phyloP scores from a whole-genome alignment of 345 rosid genomes.

The Dimocarpus longan region DNA sequence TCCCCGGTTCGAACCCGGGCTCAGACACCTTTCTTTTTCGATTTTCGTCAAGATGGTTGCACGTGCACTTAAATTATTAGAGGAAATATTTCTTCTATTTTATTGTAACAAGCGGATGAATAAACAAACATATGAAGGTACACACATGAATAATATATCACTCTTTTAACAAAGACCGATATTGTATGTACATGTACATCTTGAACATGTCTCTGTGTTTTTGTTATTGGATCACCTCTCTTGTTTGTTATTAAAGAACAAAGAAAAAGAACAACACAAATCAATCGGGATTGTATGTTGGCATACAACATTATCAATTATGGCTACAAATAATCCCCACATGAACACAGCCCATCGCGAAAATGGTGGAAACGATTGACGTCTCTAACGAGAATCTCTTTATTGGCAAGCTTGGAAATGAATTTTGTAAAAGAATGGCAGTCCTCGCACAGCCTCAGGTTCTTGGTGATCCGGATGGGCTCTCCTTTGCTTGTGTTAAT shows the following conservation, averaged over 20 bases:
- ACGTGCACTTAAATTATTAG: no score
- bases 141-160: neutral
- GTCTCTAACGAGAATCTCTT: slow-evolving; percentile 81
- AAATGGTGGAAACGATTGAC: slow-evolving; percentile 90
- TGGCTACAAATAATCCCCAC: slow-evolving; percentile 83
- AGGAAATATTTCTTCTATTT: no score
- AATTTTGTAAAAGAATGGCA: slow-evolving; percentile 83
- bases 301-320: neutral
- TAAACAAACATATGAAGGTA: neutral
- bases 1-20: slow-evolving; percentile 79
- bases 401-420: slow-evolving; percentile 68
- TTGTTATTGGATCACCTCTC: neutral
- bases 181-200: slow-evolving; percentile 1
- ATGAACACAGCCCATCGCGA: slow-evolving; percentile 74
- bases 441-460: slow-evolving; percentile 84
- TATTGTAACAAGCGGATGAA: neutral
- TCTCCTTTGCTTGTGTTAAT: slow-evolving; percentile 66
- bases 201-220: neutral
- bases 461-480: slow-evolving; percentile 78
- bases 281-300: neutral
- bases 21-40: slow-evolving; percentile 34
- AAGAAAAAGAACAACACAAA: neutral
- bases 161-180: neutral
- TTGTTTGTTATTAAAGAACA: neutral
- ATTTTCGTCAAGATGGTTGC: no score